Evolutionary conservation across 2,329 filamentous ascomycete genomes (phyloP).

Genomic region (Iodosphaeria phyllophila): DNA sequence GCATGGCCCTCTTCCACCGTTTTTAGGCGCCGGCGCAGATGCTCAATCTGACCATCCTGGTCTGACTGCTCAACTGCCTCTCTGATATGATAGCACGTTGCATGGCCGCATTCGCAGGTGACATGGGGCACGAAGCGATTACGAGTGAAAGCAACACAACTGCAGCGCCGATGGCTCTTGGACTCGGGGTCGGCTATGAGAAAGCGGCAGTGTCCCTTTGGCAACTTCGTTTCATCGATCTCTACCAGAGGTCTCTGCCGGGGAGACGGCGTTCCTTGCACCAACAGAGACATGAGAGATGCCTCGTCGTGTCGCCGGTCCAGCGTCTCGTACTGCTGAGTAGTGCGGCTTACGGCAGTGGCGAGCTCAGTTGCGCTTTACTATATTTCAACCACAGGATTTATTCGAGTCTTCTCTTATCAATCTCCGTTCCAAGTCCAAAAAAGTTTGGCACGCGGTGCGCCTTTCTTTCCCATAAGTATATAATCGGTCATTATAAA

Average conservation of each 20-base stretch:
- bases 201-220: slow-evolving; percentile 38
- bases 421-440: no score
- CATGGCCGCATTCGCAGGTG: slow-evolving; percentile 38
- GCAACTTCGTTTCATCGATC: slow-evolving; percentile 27
- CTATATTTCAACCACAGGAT: no score
- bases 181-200: slow-evolving; percentile 37
- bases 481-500: no score
- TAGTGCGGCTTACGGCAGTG: no score
- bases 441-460: no score
- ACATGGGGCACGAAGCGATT: slow-evolving; percentile 33
- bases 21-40: slow-evolving; percentile 25
- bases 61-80: slow-evolving; percentile 23
- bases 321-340: no score
- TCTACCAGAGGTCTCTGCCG: slow-evolving; percentile 7
- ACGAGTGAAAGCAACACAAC: slow-evolving; percentile 35
- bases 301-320: no score
- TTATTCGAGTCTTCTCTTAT: no score
- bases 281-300: no score
- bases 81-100: slow-evolving; percentile 37
- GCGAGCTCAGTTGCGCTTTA: no score
- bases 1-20: slow-evolving; percentile 24
- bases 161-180: slow-evolving; percentile 38
- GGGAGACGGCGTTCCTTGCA: slow-evolving; percentile 11
- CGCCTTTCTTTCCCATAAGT: no score
- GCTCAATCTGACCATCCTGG: slow-evolving; percentile 27